Evolutionary conservation across 257 asterid species (phyloP), one percentile per base, ranked within the genome.

Genomic region (Rehmannia glutinosa): DNA sequence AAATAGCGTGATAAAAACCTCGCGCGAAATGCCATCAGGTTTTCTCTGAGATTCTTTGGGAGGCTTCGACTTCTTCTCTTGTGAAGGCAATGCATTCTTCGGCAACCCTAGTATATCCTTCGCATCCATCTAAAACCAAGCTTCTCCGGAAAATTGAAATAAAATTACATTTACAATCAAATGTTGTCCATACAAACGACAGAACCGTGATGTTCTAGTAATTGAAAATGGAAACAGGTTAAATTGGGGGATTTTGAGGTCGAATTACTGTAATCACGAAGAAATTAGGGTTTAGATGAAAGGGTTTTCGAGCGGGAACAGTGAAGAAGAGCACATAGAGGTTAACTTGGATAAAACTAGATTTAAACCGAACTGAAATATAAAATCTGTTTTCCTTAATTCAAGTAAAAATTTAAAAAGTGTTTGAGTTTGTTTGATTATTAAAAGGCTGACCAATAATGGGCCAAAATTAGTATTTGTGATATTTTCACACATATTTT

Each of bases 1-100:
- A 42, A 57, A 46, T 5, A 20, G 11, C 62, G 45, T 56, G 4
- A 33, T 13, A 33, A 4, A 28, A 67, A 90, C 97, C 92, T 90
- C 99, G 52, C 99, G 88, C 16, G 99, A 94, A 74, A 94, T 85
- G 66, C 99, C 99, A 77, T 94, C 99, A 25, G 97, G 99, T 78
- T 94, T 94, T 70, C 95, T 81, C 71, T 94, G 99, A 78, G 97
- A 83, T 73, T 94, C 99, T 78, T 88, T 94, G 13, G 89, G 96
- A 69, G 97, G 88, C 74, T 81, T 86, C 42, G 97, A 70, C 70
- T 94, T 94, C 90, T 88, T 91, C 64, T 88, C 99, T 36, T 70
- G 90, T 19, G 69, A 17, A 15, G 86, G 62, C 46, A 81, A 74
- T 28, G 82, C 45, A 68, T 73, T 82, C 81, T 91, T 94, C 32